Conservation (phyloP, 768 basidiomycete species). For the Xerocomellus dryophilus region DNA sequence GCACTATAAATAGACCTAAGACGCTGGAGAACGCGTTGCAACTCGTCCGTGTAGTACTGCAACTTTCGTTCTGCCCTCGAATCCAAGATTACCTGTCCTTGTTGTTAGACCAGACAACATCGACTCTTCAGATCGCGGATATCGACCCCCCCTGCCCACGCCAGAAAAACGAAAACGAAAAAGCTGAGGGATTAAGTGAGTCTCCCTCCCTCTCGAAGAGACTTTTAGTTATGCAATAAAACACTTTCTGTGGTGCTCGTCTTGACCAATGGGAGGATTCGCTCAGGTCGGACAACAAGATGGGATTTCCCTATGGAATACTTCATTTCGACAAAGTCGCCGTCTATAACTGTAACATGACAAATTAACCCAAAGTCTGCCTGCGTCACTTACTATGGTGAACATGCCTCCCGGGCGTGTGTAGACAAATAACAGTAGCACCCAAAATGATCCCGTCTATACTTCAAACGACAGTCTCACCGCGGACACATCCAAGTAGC, state of each 20-base stretch:
- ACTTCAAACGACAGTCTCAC: slow-evolving; percentile 43
- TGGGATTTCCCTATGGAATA: too few species aligned
- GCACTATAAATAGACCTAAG: too few species aligned
- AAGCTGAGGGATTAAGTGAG: background rate
- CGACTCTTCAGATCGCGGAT: too few species aligned
- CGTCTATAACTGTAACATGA: background rate
- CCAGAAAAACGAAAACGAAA: too few species aligned
- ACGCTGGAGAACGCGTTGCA: too few species aligned
- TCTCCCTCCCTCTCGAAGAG: background rate
- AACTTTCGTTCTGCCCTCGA: too few species aligned
- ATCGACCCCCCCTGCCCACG: too few species aligned
- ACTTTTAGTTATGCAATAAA: background rate
- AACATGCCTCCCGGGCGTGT: background rate
- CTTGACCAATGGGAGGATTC: too few species aligned
- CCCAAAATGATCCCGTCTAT: background rate
- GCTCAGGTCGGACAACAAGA: too few species aligned
- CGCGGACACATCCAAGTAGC: slow-evolving; percentile 69
- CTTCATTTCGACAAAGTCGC: background rate
- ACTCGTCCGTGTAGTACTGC: too few species aligned
- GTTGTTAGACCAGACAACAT: too few species aligned
- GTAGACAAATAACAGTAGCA: background rate
- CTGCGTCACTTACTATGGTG: background rate
- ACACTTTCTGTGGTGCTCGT: background rate
- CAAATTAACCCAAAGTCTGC: background rate
- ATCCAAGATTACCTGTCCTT: too few species aligned